Evolutionary conservation across 495 filamentous ascomycete species (phyloP), one percentile per base, ranked within the genome.

Genomic region (Margaritispora aquatica): DNA sequence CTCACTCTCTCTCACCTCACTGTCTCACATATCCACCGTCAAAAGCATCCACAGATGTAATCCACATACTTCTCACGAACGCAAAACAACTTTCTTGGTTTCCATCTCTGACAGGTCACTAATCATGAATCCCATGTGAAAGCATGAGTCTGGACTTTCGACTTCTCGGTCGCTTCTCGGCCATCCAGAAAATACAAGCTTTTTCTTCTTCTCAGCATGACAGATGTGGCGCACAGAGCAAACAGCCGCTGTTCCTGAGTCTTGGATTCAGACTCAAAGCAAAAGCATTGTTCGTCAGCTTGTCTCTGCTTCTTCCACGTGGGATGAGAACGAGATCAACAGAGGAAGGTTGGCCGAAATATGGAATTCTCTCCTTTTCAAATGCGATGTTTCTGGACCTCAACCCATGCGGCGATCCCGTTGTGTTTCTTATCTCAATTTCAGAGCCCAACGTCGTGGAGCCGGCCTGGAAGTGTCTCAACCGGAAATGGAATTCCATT

Each of bases 371-470:
- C 5, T 22, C 23, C 38, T 26, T 34, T 4, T 15, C 9, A 5
- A 50, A 24, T 23, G 8, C 21, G 21, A 24, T 26, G 17, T 26
- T 50, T 50, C 19, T 31, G 15, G 27, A n/a, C 2, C 26, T n/a
- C 21, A 48, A 57, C 26, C 55, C 55, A 29, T 57, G 55, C 26
- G 27, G 22, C 46, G 55, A 57, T 57, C 55, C 26, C 22, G 41
- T 17, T 17, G 54, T 29, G 20, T 23, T 44, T 49, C 20, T n/a
- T n/a, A n/a, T n/a, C n/a, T 50, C 29, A 7, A 57, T 57, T 26
- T 57, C 27, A 46, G 55, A 24, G 44, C 55, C 44, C 55, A 57
- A 57, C 55, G 17, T 46, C 36, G 20, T 48, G 54, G 34, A 2
- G 17, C 23, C 34, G 31, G 54, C 34, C 54, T 56, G 22, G 24